Conservation (phyloP, 129 eudicot species). For the Logfia minima region DNA sequence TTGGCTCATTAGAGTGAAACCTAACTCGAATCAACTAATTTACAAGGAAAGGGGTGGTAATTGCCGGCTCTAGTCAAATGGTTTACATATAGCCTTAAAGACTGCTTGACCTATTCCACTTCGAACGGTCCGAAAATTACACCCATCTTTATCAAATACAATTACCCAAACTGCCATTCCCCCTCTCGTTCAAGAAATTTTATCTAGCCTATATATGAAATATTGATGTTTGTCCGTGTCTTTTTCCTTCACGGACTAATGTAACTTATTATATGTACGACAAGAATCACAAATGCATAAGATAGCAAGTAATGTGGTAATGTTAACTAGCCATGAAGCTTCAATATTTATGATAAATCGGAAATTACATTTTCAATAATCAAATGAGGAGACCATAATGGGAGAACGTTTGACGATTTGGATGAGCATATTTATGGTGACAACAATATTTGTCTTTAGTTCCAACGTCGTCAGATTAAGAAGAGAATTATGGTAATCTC, state of each 20-base stretch:
- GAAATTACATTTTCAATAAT: background rate
- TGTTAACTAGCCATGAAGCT: background rate
- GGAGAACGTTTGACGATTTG: slow-evolving; percentile 4
- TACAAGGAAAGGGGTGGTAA: no score
- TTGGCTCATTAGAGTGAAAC: no score
- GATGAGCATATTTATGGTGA: background rate
- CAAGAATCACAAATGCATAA: background rate
- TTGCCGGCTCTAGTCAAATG: no score
- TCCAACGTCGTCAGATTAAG: slow-evolving; percentile 13
- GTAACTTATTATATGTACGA: background rate
- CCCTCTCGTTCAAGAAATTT: no score
- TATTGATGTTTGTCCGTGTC: background rate
- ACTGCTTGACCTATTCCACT: no score
- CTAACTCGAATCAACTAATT: no score
- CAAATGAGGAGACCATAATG: background rate
- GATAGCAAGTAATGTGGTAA: background rate
- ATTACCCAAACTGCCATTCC: no score
- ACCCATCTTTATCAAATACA: no score
- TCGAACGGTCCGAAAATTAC: no score
- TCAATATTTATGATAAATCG: background rate
- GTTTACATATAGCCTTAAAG: no score
- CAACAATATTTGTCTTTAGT: background rate
- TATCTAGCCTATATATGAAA: no score
- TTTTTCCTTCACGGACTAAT: background rate
- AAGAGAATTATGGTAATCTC: background rate